Evolutionary conservation across 208 protist genomes (phyloP).

Genomic region (Acanthamoeba quina): DNA sequence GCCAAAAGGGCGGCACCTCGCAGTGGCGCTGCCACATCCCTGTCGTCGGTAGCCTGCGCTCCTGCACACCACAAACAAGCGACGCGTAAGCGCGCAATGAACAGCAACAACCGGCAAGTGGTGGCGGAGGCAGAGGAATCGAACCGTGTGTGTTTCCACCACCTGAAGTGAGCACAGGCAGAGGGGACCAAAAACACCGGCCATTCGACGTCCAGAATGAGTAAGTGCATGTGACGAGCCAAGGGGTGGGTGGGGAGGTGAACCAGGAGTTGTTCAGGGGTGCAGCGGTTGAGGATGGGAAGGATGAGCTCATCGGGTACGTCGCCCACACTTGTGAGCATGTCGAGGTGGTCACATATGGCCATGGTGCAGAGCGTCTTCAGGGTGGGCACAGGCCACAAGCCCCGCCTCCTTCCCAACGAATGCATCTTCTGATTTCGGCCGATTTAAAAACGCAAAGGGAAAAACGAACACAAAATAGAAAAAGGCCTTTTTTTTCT

Average conservation of each 20-base stretch:
- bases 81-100: neutral
- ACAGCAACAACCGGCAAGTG: neutral
- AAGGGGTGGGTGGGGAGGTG: neutral
- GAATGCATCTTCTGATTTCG: neutral
- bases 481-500: too few species aligned
- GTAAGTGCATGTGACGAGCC: too few species aligned
- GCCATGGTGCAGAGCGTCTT: neutral
- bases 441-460: too few species aligned
- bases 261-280: conserved; percentile 31
- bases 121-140: neutral
- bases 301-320: conserved; percentile 27
- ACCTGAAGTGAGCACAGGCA: neutral
- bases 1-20: neutral
- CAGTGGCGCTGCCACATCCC: conserved; percentile 3
- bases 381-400: neutral
- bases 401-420: neutral
- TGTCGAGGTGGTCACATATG: conserved; percentile 8
- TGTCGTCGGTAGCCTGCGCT: conserved; percentile 1
- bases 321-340: conserved; percentile 34
- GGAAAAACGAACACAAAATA: neutral
- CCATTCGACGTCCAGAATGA: too few species aligned
- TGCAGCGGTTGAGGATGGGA: conserved; percentile 9
- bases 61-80: neutral
- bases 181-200: too few species aligned
- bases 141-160: conserved; percentile 13